A percentile compares a stretch with the other conserved stretches of the same genome.
Evolutionary conservation across 768 basidiomycete species (phyloP).

Genomic region (Tephrocybe sp.): DNA sequence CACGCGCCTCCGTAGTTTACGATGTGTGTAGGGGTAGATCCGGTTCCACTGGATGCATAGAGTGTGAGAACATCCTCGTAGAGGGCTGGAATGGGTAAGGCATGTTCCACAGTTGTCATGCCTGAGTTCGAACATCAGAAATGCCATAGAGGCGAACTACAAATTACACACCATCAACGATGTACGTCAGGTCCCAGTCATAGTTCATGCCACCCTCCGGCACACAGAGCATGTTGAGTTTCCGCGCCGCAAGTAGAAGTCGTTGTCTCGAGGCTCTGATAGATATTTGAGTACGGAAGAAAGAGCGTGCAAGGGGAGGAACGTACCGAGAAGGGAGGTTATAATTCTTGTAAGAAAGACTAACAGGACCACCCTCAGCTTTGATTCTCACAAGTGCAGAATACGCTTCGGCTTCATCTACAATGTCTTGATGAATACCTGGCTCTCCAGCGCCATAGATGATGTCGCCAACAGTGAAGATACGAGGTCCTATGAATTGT

Average conservation of each 20-base stretch:
- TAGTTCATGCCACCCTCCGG: constrained; percentile 80
- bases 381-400: constrained; percentile 68
- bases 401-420: constrained; percentile 56
- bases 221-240: constrained; percentile 67
- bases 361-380: constrained; percentile 66
- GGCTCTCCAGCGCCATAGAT: constrained; percentile 55
- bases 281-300: background rate
- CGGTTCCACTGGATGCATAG: constrained; percentile 66
- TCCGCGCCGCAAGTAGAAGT: constrained; percentile 55
- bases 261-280: constrained; percentile 64
- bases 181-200: constrained; percentile 79
- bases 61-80: constrained; percentile 67
- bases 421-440: constrained; percentile 59
- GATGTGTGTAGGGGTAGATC: constrained; percentile 69
- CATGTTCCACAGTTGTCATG: constrained; percentile 76
- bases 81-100: constrained; percentile 60
- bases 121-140: constrained; percentile 34
- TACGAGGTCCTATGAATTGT: constrained; percentile 64
- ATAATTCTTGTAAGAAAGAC: constrained; percentile 79
- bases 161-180: constrained; percentile 56
- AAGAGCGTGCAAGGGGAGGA: background rate
- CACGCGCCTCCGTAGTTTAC: constrained; percentile 74
- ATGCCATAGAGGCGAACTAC: background rate
- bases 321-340: constrained; percentile 62
- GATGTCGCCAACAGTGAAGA: constrained; percentile 66